phyloP scores from a whole-genome alignment of 805 yeast species.

The Saccharomycopsis fodiens region DNA sequence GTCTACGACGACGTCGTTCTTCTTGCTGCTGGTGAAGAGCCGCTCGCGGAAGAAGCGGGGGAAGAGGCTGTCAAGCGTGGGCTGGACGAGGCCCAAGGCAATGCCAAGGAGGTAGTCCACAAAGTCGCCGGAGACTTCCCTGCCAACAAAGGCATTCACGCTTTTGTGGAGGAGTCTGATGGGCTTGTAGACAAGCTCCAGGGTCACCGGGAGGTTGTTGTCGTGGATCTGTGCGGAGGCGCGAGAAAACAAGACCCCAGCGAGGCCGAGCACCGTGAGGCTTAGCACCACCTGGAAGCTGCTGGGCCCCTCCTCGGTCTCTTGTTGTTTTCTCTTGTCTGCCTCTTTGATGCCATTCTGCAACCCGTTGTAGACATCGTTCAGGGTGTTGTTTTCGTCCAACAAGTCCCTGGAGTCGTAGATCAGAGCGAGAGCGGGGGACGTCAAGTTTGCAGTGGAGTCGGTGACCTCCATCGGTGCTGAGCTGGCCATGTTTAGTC shows the following conservation, averaged over 20 bases:
- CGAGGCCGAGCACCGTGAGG: conserved; percentile 7
- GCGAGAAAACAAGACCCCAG: conserved; percentile 15
- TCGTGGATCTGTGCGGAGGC: conserved; percentile 15
- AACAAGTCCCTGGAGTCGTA: conserved; percentile 14
- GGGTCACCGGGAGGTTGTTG: conserved; percentile 9
- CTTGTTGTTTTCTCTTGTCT: conserved; percentile 1
- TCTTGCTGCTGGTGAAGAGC: conserved; percentile 6
- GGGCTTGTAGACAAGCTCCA: conserved; percentile 12
- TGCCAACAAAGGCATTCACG: neutral
- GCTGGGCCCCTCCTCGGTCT: neutral
- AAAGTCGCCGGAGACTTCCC: neutral
- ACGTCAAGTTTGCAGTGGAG: conserved; percentile 1
- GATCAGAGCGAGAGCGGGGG: conserved; percentile 15
- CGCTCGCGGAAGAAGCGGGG: conserved; percentile 8
- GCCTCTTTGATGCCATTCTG: conserved; percentile 8
- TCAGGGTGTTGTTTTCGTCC: conserved; percentile 12
- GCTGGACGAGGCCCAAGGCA: conserved; percentile 16
- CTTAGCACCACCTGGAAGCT: neutral
- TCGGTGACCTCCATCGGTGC: neutral
- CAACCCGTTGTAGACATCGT: conserved; percentile 13
- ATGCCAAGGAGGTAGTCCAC: conserved; percentile 14
- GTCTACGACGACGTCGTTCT: conserved; percentile 1
- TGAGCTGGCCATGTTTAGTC: neutral
- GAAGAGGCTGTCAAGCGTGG: conserved; percentile 11
- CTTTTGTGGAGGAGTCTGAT: conserved; percentile 3